Evolutionary conservation across 2,329 filamentous ascomycete species (phyloP), one percentile per base, ranked within the genome.

Genomic region (Xylaria sp.): DNA sequence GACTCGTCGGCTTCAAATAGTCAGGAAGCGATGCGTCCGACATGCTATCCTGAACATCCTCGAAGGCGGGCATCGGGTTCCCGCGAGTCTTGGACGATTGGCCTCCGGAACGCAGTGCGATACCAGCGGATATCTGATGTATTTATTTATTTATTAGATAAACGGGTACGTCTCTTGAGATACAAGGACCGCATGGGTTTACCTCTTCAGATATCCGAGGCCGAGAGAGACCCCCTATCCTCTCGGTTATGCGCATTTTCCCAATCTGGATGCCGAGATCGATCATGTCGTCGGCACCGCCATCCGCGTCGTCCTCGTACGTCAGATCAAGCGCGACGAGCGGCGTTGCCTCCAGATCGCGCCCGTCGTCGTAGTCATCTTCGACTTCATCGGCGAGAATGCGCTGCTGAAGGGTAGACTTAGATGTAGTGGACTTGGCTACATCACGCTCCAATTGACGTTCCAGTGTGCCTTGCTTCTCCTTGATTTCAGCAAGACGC

Each of bases 401-500:
- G 18, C 74, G 67, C 59, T 75, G 73, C 60, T 75, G 75, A 59
- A 71, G 47, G 19, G 65, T 59, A 51, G 55, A 68, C 59, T 69
- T 72, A 2, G 68, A 65, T 6, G 66, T 68, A 2, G 72, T 70
- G 9, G 75, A 77, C 58, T 80, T 79, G 13, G 83, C 84, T 35
- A 89, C 82, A 70, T 90, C 86, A 49, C 85, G 77, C 72, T 91
- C 89, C 4, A 91, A 78, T 58, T 86, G 83, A 56, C 84, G 79
- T 74, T 91, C 89, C 16, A 91, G 75, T 7, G 83, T 84, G 30
- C 87, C 88, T 73, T 91, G 89, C 73, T 88, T 87, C 72, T 92
- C 89, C 74, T 92, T 92, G 71, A 92, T 87, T 68, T 91, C 86
- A 3, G 86, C 88, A 57, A 92, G 78, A 66, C 86, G 86, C 66